These are phyloP conservation scores for Mortierella sp. DNA, from an alignment of 371 early-diverging fungal genomes.

Conservation along the genomic window DNA sequence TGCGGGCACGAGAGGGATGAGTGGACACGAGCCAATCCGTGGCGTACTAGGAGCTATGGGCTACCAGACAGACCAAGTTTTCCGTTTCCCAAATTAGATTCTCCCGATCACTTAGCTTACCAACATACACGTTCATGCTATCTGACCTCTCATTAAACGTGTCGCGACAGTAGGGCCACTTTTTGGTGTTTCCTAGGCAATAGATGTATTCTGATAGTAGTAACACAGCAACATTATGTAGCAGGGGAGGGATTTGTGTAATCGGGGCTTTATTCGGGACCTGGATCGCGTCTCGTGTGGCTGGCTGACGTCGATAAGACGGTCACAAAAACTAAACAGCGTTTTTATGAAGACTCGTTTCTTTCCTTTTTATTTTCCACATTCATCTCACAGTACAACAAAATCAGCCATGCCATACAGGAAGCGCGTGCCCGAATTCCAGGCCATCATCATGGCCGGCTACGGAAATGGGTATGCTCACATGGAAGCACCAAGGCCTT, in stretches of 20 bases:
- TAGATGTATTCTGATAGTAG: too few relatives aligned
- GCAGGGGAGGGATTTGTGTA: too few relatives aligned
- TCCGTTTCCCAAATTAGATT: slow-evolving; percentile 53
- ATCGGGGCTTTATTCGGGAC: too few relatives aligned
- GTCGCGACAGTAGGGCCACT: too few relatives aligned
- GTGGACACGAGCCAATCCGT: slow-evolving; percentile 47
- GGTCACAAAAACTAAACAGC: neutral
- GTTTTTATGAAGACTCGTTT: neutral
- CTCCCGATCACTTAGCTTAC: too few relatives aligned
- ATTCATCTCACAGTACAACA: neutral
- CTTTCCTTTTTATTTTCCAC: neutral
- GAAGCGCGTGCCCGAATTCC: slow-evolving; percentile 69
- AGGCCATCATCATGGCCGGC: slow-evolving; percentile 85
- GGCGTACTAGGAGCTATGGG: slow-evolving; percentile 52
- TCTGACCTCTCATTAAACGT: too few relatives aligned
- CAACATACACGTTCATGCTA: too few relatives aligned
- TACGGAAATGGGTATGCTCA: slow-evolving; percentile 75
- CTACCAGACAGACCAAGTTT: slow-evolving; percentile 42
- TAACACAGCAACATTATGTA: too few relatives aligned
- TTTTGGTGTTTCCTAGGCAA: too few relatives aligned
- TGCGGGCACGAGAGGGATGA: slow-evolving; percentile 35
- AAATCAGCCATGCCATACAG: slow-evolving; percentile 41
- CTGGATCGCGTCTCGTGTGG: neutral
- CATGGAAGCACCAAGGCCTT: neutral
- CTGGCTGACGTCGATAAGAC: neutral